Evolutionary conservation across 2,329 filamentous ascomycete genomes (phyloP).

Genomic region (Byssochlamys sp.): DNA sequence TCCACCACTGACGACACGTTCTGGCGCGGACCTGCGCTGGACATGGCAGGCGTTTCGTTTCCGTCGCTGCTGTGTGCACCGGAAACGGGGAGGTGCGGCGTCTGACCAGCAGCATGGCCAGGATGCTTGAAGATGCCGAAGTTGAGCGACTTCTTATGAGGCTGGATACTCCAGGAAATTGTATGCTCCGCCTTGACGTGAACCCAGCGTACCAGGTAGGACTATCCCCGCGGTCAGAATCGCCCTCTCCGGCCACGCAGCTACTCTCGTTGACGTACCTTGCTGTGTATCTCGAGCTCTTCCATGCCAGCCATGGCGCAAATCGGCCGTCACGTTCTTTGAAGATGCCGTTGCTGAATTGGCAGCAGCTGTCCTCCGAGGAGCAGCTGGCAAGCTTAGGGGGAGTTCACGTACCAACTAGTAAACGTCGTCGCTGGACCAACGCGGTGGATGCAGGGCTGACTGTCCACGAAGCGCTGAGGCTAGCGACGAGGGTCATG

Average conservation of each 20-base stretch:
- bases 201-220: constrained; percentile 96
- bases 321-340: neutral
- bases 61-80: constrained; percentile 30
- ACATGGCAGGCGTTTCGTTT: constrained; percentile 19
- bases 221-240: constrained; percentile 44
- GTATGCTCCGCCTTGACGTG: constrained; percentile 82
- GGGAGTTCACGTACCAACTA: neutral
- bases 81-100: constrained; percentile 34
- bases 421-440: neutral
- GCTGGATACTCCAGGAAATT: constrained; percentile 94
- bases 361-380: neutral
- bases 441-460: neutral
- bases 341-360: neutral
- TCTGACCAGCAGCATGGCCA: constrained; percentile 52
- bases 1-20: constrained; percentile 62
- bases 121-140: constrained; percentile 98
- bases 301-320: constrained; percentile 78
- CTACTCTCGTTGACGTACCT: constrained; percentile 50
- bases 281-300: constrained; percentile 93
- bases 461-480: neutral
- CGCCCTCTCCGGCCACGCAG: neutral
- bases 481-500: neutral
- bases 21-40: constrained; percentile 43
- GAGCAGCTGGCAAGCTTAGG: neutral
- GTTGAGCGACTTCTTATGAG: constrained; percentile 96